These are phyloP conservation scores for Ziziphus jujuba DNA, from an alignment of 306 rosid genomes.

Conservation along the genomic window DNA sequence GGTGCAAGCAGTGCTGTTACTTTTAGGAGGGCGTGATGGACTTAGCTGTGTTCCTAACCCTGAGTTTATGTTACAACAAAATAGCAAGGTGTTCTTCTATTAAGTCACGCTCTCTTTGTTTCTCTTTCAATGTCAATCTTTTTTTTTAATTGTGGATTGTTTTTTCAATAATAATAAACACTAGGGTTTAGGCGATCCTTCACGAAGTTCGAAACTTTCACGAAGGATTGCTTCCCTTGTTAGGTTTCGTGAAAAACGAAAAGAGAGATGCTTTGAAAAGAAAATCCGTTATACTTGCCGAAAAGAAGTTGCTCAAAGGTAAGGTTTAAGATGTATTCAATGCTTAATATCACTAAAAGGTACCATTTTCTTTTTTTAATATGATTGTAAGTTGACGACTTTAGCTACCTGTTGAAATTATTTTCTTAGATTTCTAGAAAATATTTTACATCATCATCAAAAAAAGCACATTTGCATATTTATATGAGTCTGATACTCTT, in stretches of 20 bases:
- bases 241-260: slow-evolving; percentile 79
- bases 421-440: not conserved
- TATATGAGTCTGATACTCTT: slow-evolving; percentile 2
- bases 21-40: slow-evolving; percentile 59
- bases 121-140: not conserved
- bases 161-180: slow-evolving; percentile 12
- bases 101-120: slow-evolving; percentile 4
- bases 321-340: slow-evolving; percentile 18
- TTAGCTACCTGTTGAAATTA: slow-evolving; percentile 8
- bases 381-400: not conserved
- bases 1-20: slow-evolving; percentile 77
- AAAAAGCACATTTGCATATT: not conserved
- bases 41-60: slow-evolving; percentile 31
- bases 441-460: not conserved
- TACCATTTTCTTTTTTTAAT: not conserved
- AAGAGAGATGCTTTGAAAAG: slow-evolving; percentile 80
- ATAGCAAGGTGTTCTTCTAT: slow-evolving; percentile 44
- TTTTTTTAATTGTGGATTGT: not conserved
- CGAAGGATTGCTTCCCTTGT: slow-evolving; percentile 74
- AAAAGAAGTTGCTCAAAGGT: slow-evolving; percentile 82
- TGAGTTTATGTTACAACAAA: slow-evolving; percentile 35
- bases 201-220: slow-evolving; percentile 54
- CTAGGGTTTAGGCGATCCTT: slow-evolving; percentile 52
- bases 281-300: slow-evolving; percentile 71
- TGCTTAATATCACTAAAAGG: not conserved